Base-by-base conservation (phyloP, 192 early-diverging fungal species). In the Linnemannia hyalina region DNA sequence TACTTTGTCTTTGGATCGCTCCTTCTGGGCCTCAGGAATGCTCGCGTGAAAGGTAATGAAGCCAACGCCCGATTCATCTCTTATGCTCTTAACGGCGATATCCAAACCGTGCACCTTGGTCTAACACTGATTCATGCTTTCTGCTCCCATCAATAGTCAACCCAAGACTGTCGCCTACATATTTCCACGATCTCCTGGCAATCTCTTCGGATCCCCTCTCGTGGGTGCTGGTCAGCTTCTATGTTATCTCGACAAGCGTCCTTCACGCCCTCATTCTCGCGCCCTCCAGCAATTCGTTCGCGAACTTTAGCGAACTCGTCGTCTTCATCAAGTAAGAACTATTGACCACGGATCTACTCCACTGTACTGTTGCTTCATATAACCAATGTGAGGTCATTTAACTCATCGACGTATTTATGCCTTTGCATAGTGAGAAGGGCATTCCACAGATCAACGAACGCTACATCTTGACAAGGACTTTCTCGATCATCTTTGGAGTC, bases 371-470 rank as follows among this genome's bases (percentile, higher is more conserved):
- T 16, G 38, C 2, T 76, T 20, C 57, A 15, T 46, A 15, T 32
- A n/a, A n/a, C 6, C 22, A 13, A 1, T 6, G 38, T 40, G 15
- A 69, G 42, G 29, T 8, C 6, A 41, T 41, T 54, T 42, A 5
- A 41, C 15, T 68, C 18, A 52, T 20, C 49, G 49, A 52, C 35
- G 7, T 68, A 76, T 11, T 26, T 6, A 2, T 20, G 15, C 22
- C 55, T 42, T 38, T 20, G 22, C 9, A 41, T 77, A 85, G 83
- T 38, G 74, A 80, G 55, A 86, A 78, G 49, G 84, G 84, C 8
- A 78, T 81, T 8, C 16, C 57, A 46, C 84, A 86, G 68, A 65
- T 86, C 75, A 86, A 86, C 40, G 84, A 86, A 29, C 74, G 84
- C 11, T 78, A 81, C 38, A 86, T 86, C 32, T 63, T 86, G 75